Conservation (phyloP, 331 rosid genomes). For the Acacia concinna region DNA sequence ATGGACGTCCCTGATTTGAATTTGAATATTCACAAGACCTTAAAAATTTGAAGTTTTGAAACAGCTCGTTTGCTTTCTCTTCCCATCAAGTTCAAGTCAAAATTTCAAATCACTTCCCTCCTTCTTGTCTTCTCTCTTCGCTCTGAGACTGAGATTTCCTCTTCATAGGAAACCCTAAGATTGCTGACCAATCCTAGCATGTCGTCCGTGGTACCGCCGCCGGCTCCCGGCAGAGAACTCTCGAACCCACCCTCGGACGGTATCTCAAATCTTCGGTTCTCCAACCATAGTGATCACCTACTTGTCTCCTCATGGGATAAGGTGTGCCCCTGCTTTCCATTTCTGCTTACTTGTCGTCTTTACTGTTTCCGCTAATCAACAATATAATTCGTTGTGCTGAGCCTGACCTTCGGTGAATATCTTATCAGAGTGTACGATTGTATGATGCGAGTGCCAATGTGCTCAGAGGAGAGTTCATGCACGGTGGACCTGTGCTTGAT, state of each 20-base stretch:
- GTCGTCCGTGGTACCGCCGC: constrained; percentile 50
- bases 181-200: constrained; percentile 22
- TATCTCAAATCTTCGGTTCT: constrained; percentile 87
- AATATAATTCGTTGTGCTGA: neutral
- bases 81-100: neutral
- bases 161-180: constrained; percentile 8
- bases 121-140: neutral
- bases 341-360: neutral
- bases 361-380: neutral
- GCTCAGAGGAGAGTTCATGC: constrained; percentile 81
- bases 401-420: neutral
- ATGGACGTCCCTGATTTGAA: neutral
- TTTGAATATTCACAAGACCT: neutral
- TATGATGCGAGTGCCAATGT: constrained; percentile 86
- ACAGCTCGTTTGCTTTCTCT: neutral
- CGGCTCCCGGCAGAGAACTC: constrained; percentile 78
- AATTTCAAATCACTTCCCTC: constrained; percentile 15
- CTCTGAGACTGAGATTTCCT: neutral
- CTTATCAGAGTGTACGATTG: constrained; percentile 67
- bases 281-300: constrained; percentile 83
- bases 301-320: constrained; percentile 99
- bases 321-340: constrained; percentile 39
- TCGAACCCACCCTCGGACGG: constrained; percentile 87
- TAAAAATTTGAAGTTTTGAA: neutral
- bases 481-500: constrained; percentile 80